Base-by-base conservation (phyloP, 176 grass and related monocot genomes). In the Lolium multiflorum region DNA sequence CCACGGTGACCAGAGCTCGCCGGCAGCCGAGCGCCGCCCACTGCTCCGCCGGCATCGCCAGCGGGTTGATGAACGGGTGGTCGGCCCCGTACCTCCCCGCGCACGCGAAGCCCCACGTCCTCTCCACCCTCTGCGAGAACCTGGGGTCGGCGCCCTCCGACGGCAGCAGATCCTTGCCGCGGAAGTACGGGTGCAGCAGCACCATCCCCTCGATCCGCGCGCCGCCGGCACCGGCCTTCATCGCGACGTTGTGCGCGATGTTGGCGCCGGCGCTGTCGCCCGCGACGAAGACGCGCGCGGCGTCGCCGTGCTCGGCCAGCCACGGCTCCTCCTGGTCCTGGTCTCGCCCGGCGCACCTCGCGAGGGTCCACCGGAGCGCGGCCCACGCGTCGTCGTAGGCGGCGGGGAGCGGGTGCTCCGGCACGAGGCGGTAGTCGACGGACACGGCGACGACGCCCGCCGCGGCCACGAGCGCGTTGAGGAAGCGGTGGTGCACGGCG, bases 101-200 rank as follows among this genome's bases (percentile, higher is more conserved):
- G 78, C 76, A 84, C 16, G 89, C 26, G 60, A 90, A 77, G 10
- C 54, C 9, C 94, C 87, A 97, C 1, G 49, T 0, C 0, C 41
- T 4, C 15, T 57, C 69, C 24, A 20, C 52, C 67, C 47, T 79
- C 38, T 20, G 12, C 17, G 11, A 28, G 61, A 44, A 0, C 18
- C 1, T 16, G 0, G 44, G 20, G 71, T 78, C 37, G 15, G 38
- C 20, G 21, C 28, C n/a, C 35, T 95, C 90, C 44, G 88, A 86
- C 31, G 89, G 85, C 54, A 93, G 0, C 2, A 47, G 63, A 10
- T 82, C 47, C 15, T 12, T 38, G 10, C 89, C 92, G 18, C 83
- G 76, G 86, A 97, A 94, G 79, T 90, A 97, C 0, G 89, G 92
- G 35, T 97, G 89, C n/a, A 91, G 37, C 2, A 97, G 52, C 47